Evolutionary conservation across 2,329 filamentous ascomycete genomes (phyloP).

Genomic region (Colletotrichum falcatum): DNA sequence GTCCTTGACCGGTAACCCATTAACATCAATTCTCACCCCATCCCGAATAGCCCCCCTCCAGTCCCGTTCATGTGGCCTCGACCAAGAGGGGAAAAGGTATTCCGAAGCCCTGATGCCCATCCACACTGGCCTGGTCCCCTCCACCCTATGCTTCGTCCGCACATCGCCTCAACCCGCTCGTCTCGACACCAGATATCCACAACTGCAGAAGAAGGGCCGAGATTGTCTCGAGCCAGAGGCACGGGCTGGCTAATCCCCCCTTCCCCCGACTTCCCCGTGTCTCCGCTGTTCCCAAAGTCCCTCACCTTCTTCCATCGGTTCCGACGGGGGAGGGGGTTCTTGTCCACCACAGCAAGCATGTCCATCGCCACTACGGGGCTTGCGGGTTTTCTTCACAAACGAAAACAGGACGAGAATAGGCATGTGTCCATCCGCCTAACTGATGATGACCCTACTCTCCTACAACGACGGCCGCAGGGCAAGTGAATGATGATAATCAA

Average conservation of each 20-base stretch:
- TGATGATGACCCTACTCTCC: background rate
- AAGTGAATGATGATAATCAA: background rate
- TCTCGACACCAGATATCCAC: slow-evolving; percentile 3
- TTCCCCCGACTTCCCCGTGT: background rate
- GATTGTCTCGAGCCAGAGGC: background rate
- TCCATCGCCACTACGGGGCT: slow-evolving; percentile 7
- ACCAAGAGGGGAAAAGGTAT: background rate
- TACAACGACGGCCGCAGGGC: background rate
- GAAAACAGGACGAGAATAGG: background rate
- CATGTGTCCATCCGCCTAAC: background rate
- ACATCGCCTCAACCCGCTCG: slow-evolving; percentile 16
- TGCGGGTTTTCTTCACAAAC: background rate
- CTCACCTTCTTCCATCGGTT: background rate
- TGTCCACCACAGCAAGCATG: slow-evolving; percentile 10
- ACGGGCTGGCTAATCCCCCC: background rate
- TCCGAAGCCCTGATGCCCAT: slow-evolving; percentile 13
- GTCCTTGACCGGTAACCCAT: slow-evolving; percentile 1
- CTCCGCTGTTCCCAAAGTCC: background rate
- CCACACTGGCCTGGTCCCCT: slow-evolving; percentile 17
- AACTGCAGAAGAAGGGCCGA: slow-evolving; percentile 2
- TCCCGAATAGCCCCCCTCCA: background rate
- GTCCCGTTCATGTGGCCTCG: background rate
- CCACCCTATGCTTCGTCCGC: background rate
- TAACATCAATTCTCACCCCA: background rate
- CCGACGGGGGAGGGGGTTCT: background rate